phyloP scores from a whole-genome alignment of 2,329 filamentous ascomycete species.

The Sporothrix schenckii region DNA sequence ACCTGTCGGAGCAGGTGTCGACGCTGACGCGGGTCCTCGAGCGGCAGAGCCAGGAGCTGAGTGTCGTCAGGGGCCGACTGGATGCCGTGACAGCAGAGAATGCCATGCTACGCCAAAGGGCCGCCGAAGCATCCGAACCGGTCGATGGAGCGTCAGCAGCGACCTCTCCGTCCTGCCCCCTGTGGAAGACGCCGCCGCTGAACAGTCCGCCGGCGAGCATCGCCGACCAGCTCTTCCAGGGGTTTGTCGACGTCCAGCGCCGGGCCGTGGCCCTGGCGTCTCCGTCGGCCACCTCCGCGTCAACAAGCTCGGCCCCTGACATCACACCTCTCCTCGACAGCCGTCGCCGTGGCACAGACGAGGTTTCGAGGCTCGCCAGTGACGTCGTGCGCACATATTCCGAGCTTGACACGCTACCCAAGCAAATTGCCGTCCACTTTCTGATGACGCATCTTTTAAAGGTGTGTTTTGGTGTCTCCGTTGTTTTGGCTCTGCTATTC shows the following conservation, averaged over 20 bases:
- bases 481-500: not conserved
- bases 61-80: not conserved
- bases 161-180: not conserved
- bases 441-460: slow-evolving; percentile 1
- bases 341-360: not conserved
- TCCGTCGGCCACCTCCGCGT: not conserved
- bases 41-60: slow-evolving; percentile 21
- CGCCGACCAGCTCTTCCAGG: slow-evolving; percentile 19
- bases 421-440: slow-evolving; percentile 21
- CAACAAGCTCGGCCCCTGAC: not conserved
- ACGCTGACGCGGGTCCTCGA: slow-evolving; percentile 22
- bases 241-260: slow-evolving; percentile 9
- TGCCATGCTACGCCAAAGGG: not conserved
- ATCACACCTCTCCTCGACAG: slow-evolving; percentile 7
- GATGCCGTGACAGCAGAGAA: not conserved
- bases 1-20: slow-evolving; percentile 21
- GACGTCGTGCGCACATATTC: slow-evolving; percentile 13
- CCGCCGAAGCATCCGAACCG: not conserved
- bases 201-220: slow-evolving; percentile 11
- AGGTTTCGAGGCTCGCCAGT: slow-evolving; percentile 12
- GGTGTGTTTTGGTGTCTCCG: not conserved
- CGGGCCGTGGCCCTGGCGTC: not conserved
- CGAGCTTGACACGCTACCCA: slow-evolving; percentile 21
- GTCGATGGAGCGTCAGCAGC: too few relatives aligned
- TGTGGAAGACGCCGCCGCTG: slow-evolving; percentile 1